These are phyloP conservation scores for Mycena alexandri DNA, from an alignment of 768 basidiomycete genomes.

Conservation along the genomic window DNA sequence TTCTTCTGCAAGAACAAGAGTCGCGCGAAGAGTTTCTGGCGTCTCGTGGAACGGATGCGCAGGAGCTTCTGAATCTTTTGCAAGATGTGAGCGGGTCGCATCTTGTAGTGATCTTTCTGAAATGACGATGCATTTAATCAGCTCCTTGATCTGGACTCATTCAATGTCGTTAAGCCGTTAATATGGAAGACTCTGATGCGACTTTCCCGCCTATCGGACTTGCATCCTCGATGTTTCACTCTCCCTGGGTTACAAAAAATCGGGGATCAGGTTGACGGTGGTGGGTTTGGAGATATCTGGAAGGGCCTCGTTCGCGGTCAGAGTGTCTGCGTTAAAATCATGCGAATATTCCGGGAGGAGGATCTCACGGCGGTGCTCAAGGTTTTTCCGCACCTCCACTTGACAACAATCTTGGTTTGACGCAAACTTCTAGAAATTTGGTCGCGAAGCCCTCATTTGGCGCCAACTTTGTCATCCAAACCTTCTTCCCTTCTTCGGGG, in stretches of 20 bases:
- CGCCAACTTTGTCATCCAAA: no score
- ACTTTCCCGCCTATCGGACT: conserved; percentile 20
- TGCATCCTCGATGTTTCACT: conserved; percentile 26
- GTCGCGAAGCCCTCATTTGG: conserved; percentile 33
- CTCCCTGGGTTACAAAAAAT: conserved; percentile 13
- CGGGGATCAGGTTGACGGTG: conserved; percentile 28
- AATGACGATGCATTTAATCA: no score
- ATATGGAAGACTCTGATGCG: conserved; percentile 19
- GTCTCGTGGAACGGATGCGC: neutral
- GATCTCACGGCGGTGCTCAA: conserved; percentile 16
- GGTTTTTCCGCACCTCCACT: neutral
- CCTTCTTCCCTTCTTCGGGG: conserved; percentile 37
- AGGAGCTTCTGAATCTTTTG: conserved; percentile 25
- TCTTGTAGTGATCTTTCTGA: neutral
- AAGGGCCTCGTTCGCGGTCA: conserved; percentile 26
- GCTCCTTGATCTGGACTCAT: conserved; percentile 19
- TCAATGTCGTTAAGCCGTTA: conserved; percentile 1
- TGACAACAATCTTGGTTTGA: no score
- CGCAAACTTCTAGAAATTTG: conserved; percentile 10
- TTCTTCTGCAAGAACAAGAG: neutral
- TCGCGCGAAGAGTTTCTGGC: conserved; percentile 9
- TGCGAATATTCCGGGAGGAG: conserved; percentile 13
- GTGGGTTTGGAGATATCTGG: conserved; percentile 20
- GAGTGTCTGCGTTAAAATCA: conserved; percentile 33
- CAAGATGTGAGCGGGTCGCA: conserved; percentile 31